Conservation (phyloP, 768 basidiomycete genomes). For the Royoungia palumana region DNA sequence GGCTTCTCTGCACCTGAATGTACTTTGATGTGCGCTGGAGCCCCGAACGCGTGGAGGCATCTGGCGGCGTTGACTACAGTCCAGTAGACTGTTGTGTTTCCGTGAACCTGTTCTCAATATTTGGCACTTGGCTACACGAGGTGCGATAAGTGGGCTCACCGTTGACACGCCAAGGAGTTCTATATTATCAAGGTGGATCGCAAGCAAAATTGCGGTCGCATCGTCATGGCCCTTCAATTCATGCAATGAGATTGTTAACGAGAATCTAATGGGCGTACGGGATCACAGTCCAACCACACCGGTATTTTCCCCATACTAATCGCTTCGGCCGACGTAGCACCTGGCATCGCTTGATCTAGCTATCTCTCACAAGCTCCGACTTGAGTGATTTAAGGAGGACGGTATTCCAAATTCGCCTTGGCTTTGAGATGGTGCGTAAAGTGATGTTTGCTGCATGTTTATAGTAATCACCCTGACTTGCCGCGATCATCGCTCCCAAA, state of each 20-base stretch:
- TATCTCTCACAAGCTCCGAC: too few relatives aligned
- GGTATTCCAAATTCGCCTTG: too few relatives aligned
- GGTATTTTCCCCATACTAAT: slow-evolving; percentile 14
- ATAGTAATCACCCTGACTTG: too few relatives aligned
- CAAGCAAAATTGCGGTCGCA: slow-evolving; percentile 78
- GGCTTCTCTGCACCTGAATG: slow-evolving; percentile 71
- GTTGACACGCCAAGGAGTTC: slow-evolving; percentile 81
- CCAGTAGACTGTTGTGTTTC: slow-evolving; percentile 62
- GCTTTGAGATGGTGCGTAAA: too few relatives aligned
- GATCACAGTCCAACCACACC: slow-evolving; percentile 67
- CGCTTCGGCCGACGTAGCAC: too few relatives aligned
- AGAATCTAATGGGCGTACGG: slow-evolving; percentile 39
- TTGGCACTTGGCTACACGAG: background rate
- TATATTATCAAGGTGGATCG: slow-evolving; percentile 61
- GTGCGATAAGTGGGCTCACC: slow-evolving; percentile 36
- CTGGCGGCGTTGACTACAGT: slow-evolving; percentile 74
- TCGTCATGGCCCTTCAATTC: slow-evolving; percentile 78
- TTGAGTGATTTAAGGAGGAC: too few relatives aligned
- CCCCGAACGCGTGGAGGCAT: slow-evolving; percentile 73
- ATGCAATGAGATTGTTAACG: background rate
- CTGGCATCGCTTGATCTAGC: too few relatives aligned
- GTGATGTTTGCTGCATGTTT: too few relatives aligned
- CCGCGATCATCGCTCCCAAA: too few relatives aligned
- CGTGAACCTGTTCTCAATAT: slow-evolving; percentile 59
- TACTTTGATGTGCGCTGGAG: slow-evolving; percentile 52